A percentile compares a stretch with the other conserved stretches of the same genome.
phyloP scores from a whole-genome alignment of 202 grass and related monocot species.

The Dendrocalamus latiflorus region DNA sequence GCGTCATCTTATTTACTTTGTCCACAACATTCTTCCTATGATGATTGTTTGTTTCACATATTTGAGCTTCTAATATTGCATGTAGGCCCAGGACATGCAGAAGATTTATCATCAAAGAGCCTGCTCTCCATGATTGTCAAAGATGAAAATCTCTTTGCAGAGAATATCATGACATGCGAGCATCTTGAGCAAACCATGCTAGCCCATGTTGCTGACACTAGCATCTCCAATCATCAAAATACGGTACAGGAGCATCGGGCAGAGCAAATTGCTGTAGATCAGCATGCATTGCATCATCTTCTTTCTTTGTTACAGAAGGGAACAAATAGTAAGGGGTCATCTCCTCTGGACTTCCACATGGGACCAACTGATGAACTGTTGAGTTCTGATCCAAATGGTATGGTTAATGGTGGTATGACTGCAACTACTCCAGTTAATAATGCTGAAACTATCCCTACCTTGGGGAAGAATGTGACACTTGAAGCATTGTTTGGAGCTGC shows the following conservation, averaged over 20 bases:
- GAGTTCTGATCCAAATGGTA: neutral
- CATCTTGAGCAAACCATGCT: conserved; percentile 49
- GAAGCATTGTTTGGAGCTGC: conserved; percentile 35
- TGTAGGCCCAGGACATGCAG: conserved; percentile 15
- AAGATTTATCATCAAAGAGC: conserved; percentile 34
- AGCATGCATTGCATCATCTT: conserved; percentile 39
- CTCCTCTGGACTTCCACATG: conserved; percentile 1
- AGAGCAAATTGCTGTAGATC: conserved; percentile 14
- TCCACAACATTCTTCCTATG: neutral
- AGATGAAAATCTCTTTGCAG: conserved; percentile 5
- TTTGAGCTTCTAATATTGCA: neutral
- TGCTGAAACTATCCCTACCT: neutral
- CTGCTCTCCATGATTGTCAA: conserved; percentile 41
- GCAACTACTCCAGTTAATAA: neutral
- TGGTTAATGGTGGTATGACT: neutral
- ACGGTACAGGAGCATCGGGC: neutral
- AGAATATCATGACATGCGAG: conserved; percentile 45
- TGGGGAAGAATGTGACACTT: conserved; percentile 3
- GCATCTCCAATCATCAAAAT: neutral
- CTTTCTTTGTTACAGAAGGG: conserved; percentile 46
- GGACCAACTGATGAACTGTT: neutral
- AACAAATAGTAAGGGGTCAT: conserved; percentile 16
- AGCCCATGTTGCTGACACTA: neutral
- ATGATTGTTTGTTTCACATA: neutral
- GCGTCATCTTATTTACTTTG: neutral